These are phyloP conservation scores for Gigaspora rosea DNA, from an alignment of 192 early-diverging fungal genomes.

Conservation along the genomic window DNA sequence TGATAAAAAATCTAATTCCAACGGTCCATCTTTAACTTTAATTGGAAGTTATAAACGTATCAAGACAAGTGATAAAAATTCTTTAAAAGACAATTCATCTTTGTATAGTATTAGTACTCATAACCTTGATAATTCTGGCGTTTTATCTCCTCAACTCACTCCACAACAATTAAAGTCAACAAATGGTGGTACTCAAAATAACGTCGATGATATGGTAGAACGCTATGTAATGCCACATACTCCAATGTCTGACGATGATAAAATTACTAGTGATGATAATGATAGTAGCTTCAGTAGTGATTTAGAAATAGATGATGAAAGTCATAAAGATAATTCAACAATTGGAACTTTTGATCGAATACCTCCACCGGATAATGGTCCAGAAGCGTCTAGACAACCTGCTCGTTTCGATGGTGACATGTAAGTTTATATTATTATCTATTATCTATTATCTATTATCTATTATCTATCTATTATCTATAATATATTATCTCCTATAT, in stretches of 20 bases:
- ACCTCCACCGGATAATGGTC: conserved; percentile 16
- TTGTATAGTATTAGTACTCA: not conserved
- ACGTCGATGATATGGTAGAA: not conserved
- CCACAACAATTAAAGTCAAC: not conserved
- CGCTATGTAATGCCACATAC: not conserved
- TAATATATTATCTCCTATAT: too few relatives aligned
- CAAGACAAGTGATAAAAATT: not conserved
- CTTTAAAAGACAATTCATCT: not conserved
- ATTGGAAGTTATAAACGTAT: conserved; percentile 9
- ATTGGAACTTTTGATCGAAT: not conserved
- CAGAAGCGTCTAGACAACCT: conserved; percentile 23
- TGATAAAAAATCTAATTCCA: not conserved
- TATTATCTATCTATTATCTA: too few relatives aligned
- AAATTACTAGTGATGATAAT: not conserved
- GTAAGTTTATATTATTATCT: not conserved
- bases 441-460: too few relatives aligned
- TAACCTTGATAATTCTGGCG: not conserved
- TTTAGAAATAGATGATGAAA: not conserved
- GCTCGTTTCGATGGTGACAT: conserved; percentile 28
- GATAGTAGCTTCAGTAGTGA: conserved; percentile 7
- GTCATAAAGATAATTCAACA: not conserved
- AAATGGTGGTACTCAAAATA: not conserved
- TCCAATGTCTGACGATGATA: not conserved
- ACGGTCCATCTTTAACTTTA: not conserved
- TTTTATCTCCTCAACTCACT: conserved; percentile 1